These are phyloP conservation scores for Candida incommunis DNA, from an alignment of 805 yeast species.

Conservation along the genomic window DNA sequence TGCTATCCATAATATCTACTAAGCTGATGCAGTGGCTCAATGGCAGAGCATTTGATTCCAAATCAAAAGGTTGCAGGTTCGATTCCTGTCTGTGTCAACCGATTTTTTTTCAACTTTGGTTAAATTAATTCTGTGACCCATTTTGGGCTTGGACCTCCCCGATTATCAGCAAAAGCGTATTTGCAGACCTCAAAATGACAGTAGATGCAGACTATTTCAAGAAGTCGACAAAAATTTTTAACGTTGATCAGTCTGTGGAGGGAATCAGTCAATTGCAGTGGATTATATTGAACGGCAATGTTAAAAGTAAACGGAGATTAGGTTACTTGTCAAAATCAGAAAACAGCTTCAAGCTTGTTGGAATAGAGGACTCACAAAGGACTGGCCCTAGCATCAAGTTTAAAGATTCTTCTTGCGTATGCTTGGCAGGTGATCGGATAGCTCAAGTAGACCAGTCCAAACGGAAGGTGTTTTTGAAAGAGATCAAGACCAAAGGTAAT, in stretches of 20 bases:
- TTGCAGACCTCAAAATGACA: too few species aligned
- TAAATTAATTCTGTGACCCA: not conserved
- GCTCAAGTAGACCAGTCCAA: not conserved
- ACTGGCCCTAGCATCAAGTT: not conserved
- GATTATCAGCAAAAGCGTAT: too few species aligned
- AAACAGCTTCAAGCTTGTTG: not conserved
- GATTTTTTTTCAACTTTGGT: not conserved
- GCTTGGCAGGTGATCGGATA: not conserved
- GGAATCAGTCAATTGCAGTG: not conserved
- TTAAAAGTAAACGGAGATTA: not conserved
- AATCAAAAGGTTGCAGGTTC: constrained; percentile 1
- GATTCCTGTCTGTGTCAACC: constrained; percentile 1
- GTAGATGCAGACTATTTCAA: not conserved
- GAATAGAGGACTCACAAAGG: not conserved
- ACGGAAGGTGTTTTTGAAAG: not conserved
- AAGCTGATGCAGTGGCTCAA: constrained; percentile 1
- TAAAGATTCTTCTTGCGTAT: not conserved
- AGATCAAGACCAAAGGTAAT: not conserved
- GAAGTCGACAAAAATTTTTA: not conserved
- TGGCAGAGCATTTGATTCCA: constrained; percentile 1
- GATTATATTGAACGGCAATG: not conserved
- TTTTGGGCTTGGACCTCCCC: not conserved
- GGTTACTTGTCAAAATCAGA: not conserved
- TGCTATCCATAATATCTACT: not conserved
- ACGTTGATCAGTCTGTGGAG: not conserved